Evolutionary conservation across 805 yeast species (phyloP).

Genomic region (Tetrapisispora fleetii): DNA sequence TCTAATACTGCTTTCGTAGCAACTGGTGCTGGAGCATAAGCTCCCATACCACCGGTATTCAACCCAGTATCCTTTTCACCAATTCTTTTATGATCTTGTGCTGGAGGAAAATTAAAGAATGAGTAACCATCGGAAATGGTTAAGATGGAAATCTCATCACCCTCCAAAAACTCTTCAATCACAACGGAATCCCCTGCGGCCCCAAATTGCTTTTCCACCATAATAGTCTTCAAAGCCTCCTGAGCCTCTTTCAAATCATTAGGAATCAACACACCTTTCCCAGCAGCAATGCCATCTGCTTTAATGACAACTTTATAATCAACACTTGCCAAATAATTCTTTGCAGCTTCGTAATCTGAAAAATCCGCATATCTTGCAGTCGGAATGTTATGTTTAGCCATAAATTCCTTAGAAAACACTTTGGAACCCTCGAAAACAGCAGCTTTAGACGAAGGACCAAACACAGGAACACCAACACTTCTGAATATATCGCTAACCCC

Average conservation of each 20-base stretch:
- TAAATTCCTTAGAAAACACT: constrained; percentile 85
- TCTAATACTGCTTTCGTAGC: constrained; percentile 69
- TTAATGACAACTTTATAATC: constrained; percentile 80
- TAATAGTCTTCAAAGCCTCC: constrained; percentile 73
- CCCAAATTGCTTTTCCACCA: constrained; percentile 86
- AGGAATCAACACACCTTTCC: constrained; percentile 96
- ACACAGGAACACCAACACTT: constrained; percentile 84
- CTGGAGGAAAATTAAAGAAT: constrained; percentile 83
- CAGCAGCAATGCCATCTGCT: constrained; percentile 98
- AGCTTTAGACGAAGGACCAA: constrained; percentile 90
- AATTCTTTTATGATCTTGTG: constrained; percentile 95
- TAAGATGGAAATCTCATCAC: constrained; percentile 90
- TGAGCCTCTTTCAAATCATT: constrained; percentile 73
- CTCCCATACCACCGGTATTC: constrained; percentile 99
- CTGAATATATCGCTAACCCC: constrained; percentile 70
- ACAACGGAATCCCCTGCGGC: constrained; percentile 91
- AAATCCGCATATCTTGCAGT: constrained; percentile 88
- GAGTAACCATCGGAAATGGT: constrained; percentile 93
- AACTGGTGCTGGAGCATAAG: constrained; percentile 95
- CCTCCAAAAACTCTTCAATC: constrained; percentile 90
- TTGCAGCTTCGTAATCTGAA: constrained; percentile 66
- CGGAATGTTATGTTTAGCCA: constrained; percentile 87
- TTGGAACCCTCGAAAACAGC: constrained; percentile 96
- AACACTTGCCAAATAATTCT: constrained; percentile 50
- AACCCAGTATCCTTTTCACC: constrained; percentile 91